Conservation (phyloP, 116 monocot species). For the Trichopus zeylanicus region DNA sequence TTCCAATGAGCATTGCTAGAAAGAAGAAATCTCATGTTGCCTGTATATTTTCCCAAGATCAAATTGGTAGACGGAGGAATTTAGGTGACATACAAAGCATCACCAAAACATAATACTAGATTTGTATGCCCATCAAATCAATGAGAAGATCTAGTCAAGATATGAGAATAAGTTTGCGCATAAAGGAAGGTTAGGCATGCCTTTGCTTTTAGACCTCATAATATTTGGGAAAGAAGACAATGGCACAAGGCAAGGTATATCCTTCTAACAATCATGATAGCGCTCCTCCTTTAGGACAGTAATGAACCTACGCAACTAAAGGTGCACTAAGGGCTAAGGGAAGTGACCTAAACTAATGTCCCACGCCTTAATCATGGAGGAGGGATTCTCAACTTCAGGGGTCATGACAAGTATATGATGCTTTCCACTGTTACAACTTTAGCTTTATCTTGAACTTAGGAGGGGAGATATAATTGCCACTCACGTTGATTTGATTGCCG, state of each 20-base stretch:
- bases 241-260: conserved; percentile 1
- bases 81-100: too few species aligned
- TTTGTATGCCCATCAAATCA: background rate
- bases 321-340: background rate
- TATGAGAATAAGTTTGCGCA: background rate
- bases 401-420: conserved; percentile 1
- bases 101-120: background rate
- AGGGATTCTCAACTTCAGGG: background rate
- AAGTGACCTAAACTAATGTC: background rate
- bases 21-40: too few species aligned
- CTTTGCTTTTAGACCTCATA: background rate
- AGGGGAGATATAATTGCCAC: background rate
- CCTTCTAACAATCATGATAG: background rate
- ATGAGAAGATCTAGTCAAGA: background rate
- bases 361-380: background rate
- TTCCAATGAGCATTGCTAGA: too few species aligned
- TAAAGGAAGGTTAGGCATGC: background rate
- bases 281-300: background rate
- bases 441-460: background rate
- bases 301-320: background rate
- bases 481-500: background rate
- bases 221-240: background rate
- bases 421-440: background rate
- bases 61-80: too few species aligned
- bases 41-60: too few species aligned